Evolutionary conservation across 257 asterid species (phyloP), one percentile per base, ranked within the genome.

Genomic region (Gentiana macrophylla): DNA sequence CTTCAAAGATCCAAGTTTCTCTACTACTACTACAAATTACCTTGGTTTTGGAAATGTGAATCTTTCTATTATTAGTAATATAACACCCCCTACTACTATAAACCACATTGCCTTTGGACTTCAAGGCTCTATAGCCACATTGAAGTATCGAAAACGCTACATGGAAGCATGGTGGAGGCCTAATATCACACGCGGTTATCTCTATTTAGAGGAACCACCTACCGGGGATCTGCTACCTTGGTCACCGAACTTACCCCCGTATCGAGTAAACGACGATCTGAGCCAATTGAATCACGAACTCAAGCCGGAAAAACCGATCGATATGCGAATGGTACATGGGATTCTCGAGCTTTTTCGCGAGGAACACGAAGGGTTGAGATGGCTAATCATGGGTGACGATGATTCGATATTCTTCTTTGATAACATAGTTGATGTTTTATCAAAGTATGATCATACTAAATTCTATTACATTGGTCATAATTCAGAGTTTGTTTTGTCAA

Each of bases 371-470:
- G 59, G 62, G 36, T 35, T 79, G 4, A 64, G 83, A 50, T 86
- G 95, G 95, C 33, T 81, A 0, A 76, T 86, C 3, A 77, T 84
- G 84, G 95, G 95, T 7, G 94, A 86, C 12, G 95, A 86, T 12
- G 95, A 86, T 56, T 66, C 94, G 0, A 52, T 86, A 0, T 80
- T 86, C n/a, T 84, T 79, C 4, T 67, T 78, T 4, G 91, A 86
- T 8, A 86, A 86, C 12, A 62, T 83, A 7, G 79, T 79, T 8
- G 84, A 77, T 32, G 76, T 78, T 43, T 61, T 86, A 0, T 62
- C 71, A 3, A 37, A 62, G 1, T 71, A 76, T 52, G 94, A 84
- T 45, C 83, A 87, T 12, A 74, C 36, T 0, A 78, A 68, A 62
- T 76, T 62, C 34, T 69, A 70, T 36, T 84, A 84, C 53, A 9